Base-by-base conservation (phyloP, 257 asterid genomes). In the Nemophila menziesii region DNA sequence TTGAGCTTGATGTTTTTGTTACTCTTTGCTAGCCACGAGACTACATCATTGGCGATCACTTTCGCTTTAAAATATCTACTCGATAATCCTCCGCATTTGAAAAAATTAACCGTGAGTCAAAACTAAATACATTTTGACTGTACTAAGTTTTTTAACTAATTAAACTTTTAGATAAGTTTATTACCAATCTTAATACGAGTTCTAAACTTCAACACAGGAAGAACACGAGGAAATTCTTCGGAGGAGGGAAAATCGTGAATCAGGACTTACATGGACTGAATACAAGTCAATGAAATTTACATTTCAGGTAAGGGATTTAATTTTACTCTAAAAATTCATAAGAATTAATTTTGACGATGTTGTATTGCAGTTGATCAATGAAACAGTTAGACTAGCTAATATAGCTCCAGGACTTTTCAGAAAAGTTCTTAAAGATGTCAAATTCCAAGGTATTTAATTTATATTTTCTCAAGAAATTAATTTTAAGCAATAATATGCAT, bases 1-100 rank as follows among this genome's bases (percentile, higher is more conserved):
- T 73, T 82, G 45, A 94, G 82, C 55, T 77, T 86, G 72, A 86
- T 86, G 94, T 86, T 86, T 47, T 93, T 82, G 44, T 55, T 86
- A 37, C 97, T 86, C 59, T 86, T 86, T 58, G 97, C 94, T 62
- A 86, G 92, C 85, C 78, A 67, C 16, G 94, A 82, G 55, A 86
- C 97, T 16, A 86, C 94, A 56, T 86, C 97, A 29, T 49, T 86
- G 26, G 97, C 94, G 7, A 64, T 82, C 55, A 86, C 94, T 62
- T 57, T 72, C 14, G 92, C 87, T 3, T 42, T 64, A 15, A 86
- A 79, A 39, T 64, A 79, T 36, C 83, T 86, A 1, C 41, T 5
- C 2, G 92, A 82, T 15, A 62, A 73, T 64, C 92, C 93, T 5
- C 22, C 33, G 56, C 93, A 62, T 9, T 59, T 77, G 22, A 52